These are phyloP conservation scores for Oryza coarctata DNA, from an alignment of 176 grass and related monocot genomes.

Conservation along the genomic window DNA sequence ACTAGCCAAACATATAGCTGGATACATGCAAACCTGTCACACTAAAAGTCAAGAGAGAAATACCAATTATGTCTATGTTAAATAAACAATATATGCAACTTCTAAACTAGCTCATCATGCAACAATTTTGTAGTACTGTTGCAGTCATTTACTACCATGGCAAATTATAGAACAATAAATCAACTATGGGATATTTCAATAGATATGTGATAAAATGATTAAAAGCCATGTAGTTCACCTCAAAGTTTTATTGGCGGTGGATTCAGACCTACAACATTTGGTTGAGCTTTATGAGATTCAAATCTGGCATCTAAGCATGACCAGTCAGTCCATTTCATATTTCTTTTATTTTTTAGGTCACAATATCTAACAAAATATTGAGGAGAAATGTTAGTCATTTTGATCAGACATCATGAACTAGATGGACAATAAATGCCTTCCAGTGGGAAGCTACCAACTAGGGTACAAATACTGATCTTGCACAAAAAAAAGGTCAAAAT, in stretches of 20 bases:
- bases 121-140: background rate
- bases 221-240: background rate
- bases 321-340: background rate
- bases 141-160: background rate
- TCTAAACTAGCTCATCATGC: background rate
- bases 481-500: too few species aligned
- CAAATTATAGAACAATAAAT: background rate
- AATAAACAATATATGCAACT: background rate
- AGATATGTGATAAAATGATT: background rate
- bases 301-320: background rate
- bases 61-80: background rate
- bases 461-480: too few species aligned
- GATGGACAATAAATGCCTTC: background rate
- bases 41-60: constrained; percentile 2
- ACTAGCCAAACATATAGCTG: background rate
- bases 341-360: background rate
- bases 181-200: background rate
- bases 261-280: background rate
- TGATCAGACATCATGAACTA: background rate
- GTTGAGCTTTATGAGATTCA: background rate
- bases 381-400: constrained; percentile 11
- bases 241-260: background rate
- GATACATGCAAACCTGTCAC: background rate
- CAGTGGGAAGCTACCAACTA: too few species aligned
- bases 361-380: background rate